Evolutionary conservation across 352 stramenopile genomes (phyloP).

Genomic region (Phytophthora nicotianae): DNA sequence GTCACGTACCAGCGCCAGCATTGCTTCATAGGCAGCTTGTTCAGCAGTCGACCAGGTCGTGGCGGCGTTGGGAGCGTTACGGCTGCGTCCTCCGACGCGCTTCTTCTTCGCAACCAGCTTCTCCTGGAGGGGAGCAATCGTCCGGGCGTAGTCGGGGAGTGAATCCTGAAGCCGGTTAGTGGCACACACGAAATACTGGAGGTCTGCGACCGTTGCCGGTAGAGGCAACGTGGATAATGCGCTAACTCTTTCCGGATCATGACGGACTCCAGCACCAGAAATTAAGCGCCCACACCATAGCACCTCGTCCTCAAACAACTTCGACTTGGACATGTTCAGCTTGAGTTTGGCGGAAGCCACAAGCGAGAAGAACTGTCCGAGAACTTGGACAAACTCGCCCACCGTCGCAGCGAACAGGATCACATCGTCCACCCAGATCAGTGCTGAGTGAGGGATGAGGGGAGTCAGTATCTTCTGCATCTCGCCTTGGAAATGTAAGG

Average conservation of each 20-base stretch:
- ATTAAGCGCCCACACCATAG: neutral
- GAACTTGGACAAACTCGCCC: neutral
- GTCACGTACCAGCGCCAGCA: neutral
- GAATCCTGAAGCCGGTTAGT: too few relatives aligned
- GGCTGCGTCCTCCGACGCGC: neutral
- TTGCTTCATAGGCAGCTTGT: neutral
- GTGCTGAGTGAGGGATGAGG: neutral
- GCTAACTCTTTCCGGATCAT: neutral
- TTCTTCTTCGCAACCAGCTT: neutral
- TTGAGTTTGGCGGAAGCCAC: neutral
- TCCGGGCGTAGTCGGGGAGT: too few relatives aligned
- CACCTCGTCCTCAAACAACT: neutral
- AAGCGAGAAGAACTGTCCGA: neutral
- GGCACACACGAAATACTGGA: too few relatives aligned
- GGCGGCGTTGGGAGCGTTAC: neutral
- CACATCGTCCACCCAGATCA: neutral
- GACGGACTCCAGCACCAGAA: neutral
- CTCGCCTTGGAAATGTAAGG: neutral
- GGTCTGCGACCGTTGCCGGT: neutral
- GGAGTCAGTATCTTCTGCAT: neutral
- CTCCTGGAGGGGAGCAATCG: too few relatives aligned
- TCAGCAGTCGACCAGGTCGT: neutral
- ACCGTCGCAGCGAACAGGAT: too few relatives aligned
- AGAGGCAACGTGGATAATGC: neutral
- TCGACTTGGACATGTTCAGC: neutral